Evolutionary conservation across 768 basidiomycete species (phyloP), one percentile per base, ranked within the genome.

Genomic region (Kwoniella europaea): DNA sequence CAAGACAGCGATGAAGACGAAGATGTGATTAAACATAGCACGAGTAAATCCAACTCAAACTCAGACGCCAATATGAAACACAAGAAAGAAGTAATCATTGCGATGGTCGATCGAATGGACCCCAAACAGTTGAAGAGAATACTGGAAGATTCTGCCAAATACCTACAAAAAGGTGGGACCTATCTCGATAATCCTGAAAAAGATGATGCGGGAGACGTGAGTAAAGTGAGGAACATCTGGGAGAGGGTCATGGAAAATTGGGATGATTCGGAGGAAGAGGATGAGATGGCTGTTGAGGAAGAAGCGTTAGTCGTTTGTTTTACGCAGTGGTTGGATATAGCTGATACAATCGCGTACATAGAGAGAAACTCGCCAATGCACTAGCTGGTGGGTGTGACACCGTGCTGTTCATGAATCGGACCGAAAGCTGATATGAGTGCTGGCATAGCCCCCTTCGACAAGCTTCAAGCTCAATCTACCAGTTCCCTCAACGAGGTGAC

Each of bases 221-320:
- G n/a, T 3, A 18, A 35, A 27, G 62, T 18, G 20, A 16, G 24
- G 2, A 10, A 44, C 13, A 52, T 29, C 18, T 42, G 50, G 53
- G 22, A 66, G 55, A 41, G 57, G 10, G 65, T 41, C 15, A 18
- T 18, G 20, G 50, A 64, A 50, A 35, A 20, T 20, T 35, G 46
- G 43, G 55, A 58, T 1, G 54, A 57, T 12, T 22, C 22, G 16
- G 65, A 58, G 18, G 54, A 18, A 50, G 46, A 50, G 18, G 46
- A 57, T 4, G 46, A 15, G 41, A 44, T 29, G 7, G 65, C 24
- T 7, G 13, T 57, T 5, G n/a, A 22, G 27, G 65, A 66, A 58
- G 41, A 58, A 46, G 65, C 65, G 65, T 66, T 18, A 58, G 65
- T 35, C 29, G 53, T 42, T 46, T 53, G 44, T 44, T 50, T 9